Percentiles rank a stretch among this genome's conserved stretches.
Evolutionary conservation across 805 yeast genomes (phyloP).

Genomic region (Clavispora asparagi): DNA sequence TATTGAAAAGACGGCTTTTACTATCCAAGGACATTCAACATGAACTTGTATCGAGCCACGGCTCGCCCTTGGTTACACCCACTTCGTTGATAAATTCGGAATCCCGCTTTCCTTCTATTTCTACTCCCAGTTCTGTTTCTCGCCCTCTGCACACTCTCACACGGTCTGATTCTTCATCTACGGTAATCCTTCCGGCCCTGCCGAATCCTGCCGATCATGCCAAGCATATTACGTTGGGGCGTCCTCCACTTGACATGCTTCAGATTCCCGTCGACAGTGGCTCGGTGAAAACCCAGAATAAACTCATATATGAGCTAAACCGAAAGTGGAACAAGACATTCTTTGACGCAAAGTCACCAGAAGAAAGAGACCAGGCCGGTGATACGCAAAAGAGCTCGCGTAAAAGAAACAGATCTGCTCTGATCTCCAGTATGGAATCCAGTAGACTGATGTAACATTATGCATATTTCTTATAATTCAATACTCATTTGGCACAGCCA

Average conservation of each 20-base stretch:
- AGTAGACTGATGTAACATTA: neutral
- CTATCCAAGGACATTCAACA: constrained; percentile 36
- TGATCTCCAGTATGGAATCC: neutral
- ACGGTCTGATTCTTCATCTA: neutral
- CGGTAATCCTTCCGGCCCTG: neutral
- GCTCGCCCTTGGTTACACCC: neutral
- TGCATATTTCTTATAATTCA: neutral
- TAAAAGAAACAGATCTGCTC: constrained; percentile 12
- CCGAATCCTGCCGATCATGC: neutral
- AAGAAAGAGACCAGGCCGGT: neutral
- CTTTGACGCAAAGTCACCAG: constrained; percentile 1
- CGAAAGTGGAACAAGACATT: constrained; percentile 36
- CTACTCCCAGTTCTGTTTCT: neutral
- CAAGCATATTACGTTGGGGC: constrained; percentile 2
- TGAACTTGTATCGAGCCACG: constrained; percentile 21
- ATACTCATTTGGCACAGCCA: neutral
- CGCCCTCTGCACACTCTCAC: neutral
- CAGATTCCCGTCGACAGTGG: constrained; percentile 6
- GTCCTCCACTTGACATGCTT: constrained; percentile 5
- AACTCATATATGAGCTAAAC: constrained; percentile 30
- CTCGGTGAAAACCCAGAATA: constrained; percentile 26
- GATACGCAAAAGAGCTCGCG: neutral
- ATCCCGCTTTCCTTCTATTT: constrained; percentile 2
- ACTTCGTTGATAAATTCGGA: neutral
- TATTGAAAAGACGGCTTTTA: constrained; percentile 26